These are phyloP conservation scores for Coelastrella sp. DNA, from an alignment of 139 green algal genomes.

Conservation along the genomic window DNA sequence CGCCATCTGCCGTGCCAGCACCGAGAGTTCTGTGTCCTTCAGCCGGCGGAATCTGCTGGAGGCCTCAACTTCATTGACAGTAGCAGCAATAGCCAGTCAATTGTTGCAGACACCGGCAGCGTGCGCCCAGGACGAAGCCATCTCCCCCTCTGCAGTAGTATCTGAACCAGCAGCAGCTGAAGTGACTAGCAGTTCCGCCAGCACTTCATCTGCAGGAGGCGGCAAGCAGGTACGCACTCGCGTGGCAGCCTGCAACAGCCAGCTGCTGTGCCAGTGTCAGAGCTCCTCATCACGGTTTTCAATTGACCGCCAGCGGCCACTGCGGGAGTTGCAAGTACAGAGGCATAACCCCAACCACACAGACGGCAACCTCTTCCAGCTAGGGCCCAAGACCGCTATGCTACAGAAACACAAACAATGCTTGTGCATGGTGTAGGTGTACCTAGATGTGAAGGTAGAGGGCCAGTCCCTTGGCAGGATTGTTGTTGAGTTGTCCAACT, in stretches of 20 bases:
- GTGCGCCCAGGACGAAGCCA: neutral
- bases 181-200: neutral
- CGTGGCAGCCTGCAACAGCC: neutral
- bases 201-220: neutral
- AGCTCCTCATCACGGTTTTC: too few species aligned
- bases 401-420: neutral
- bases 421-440: constrained; percentile 28
- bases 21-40: neutral
- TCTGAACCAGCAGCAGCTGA: neutral
- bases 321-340: neutral
- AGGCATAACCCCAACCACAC: neutral
- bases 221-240: neutral
- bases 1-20: neutral
- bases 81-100: neutral
- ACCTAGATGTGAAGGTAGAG: constrained; percentile 51
- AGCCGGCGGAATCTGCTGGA: neutral
- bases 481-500: constrained; percentile 38
- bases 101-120: neutral
- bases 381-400: neutral
- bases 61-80: neutral
- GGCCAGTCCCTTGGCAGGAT: constrained; percentile 43
- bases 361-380: neutral
- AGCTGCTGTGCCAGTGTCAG: neutral
- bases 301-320: too few species aligned
- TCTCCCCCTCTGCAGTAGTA: neutral